These are phyloP conservation scores for Oleoguttula mirabilis DNA, from an alignment of 495 filamentous ascomycete species.

Conservation along the genomic window DNA sequence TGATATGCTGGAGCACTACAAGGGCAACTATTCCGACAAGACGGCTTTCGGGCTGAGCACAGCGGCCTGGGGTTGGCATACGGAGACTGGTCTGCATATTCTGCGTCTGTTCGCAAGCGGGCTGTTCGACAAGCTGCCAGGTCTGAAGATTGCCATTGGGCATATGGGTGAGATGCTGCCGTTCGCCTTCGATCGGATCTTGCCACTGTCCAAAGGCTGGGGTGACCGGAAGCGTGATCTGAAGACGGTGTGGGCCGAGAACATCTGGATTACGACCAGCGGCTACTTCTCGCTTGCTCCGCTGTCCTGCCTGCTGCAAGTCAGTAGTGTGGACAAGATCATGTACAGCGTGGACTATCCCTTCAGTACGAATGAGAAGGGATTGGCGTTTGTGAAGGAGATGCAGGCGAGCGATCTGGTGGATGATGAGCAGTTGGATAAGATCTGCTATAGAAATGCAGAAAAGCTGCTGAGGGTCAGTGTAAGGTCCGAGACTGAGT, in stretches of 20 bases:
- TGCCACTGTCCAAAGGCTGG: not conserved
- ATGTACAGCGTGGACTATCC: slow-evolving; percentile 19
- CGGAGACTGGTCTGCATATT: slow-evolving; percentile 35
- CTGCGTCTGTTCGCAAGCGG: slow-evolving; percentile 33
- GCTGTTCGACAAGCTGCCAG: slow-evolving; percentile 37
- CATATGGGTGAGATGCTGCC: slow-evolving; percentile 29
- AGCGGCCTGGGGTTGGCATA: slow-evolving; percentile 33
- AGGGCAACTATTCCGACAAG: slow-evolving; percentile 27
- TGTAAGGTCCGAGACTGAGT: too few relatives aligned
- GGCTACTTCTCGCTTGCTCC: slow-evolving; percentile 12
- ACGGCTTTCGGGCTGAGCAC: slow-evolving; percentile 29
- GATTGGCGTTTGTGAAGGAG: slow-evolving; percentile 13
- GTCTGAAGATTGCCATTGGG: slow-evolving; percentile 33
- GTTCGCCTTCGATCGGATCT: slow-evolving; percentile 10
- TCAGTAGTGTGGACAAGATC: slow-evolving; percentile 6
- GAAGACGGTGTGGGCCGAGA: slow-evolving; percentile 12
- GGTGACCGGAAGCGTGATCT: slow-evolving; percentile 3
- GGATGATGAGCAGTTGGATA: slow-evolving; percentile 7
- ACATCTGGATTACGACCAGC: slow-evolving; percentile 19
- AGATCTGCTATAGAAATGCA: slow-evolving; percentile 14
- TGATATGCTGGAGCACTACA: slow-evolving; percentile 24
- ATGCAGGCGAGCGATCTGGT: slow-evolving; percentile 7
- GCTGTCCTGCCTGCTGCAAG: slow-evolving; percentile 9
- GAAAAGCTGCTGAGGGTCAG: slow-evolving; percentile 14
- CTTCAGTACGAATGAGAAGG: slow-evolving; percentile 1